Percentiles rank a stretch among this genome's conserved stretches.
Conservation (phyloP, 192 early-diverging fungal species). For the Podila clonocystis region DNA sequence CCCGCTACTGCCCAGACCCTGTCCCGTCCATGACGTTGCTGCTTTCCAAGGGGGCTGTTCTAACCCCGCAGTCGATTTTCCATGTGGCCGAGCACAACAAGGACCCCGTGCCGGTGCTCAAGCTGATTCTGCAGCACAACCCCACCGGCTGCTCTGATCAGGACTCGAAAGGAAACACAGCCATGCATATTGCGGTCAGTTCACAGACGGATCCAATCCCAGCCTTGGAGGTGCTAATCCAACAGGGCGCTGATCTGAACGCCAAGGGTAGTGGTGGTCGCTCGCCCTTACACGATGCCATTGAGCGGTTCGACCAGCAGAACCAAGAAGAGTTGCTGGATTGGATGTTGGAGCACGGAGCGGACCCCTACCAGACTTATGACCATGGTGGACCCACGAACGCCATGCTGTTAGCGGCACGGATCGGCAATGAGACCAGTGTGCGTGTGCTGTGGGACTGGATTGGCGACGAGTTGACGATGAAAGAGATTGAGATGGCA, state of each 20-base stretch:
- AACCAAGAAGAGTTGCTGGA: constrained; percentile 53
- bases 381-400: constrained; percentile 35
- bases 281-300: constrained; percentile 43
- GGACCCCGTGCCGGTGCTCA: constrained; percentile 37
- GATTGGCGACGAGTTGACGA: constrained; percentile 45
- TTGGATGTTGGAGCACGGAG: constrained; percentile 58
- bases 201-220: constrained; percentile 36
- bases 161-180: constrained; percentile 39
- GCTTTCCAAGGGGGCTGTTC: constrained; percentile 35
- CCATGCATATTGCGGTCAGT: constrained; percentile 39
- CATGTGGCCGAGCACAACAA: constrained; percentile 47
- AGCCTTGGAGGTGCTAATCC: constrained; percentile 26
- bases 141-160: constrained; percentile 25
- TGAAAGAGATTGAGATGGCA: constrained; percentile 50
- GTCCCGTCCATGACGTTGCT: constrained; percentile 46
- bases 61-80: constrained; percentile 45
- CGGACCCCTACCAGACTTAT: constrained; percentile 53
- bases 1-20: constrained; percentile 43
- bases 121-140: constrained; percentile 31
- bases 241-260: constrained; percentile 47
- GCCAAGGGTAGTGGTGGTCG: constrained; percentile 44
- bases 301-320: constrained; percentile 50
- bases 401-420: constrained; percentile 33
- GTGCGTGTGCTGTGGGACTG: constrained; percentile 45
- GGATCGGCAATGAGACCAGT: constrained; percentile 33